phyloP scores from a whole-genome alignment of 768 basidiomycete species.

The Suillus americanus region DNA sequence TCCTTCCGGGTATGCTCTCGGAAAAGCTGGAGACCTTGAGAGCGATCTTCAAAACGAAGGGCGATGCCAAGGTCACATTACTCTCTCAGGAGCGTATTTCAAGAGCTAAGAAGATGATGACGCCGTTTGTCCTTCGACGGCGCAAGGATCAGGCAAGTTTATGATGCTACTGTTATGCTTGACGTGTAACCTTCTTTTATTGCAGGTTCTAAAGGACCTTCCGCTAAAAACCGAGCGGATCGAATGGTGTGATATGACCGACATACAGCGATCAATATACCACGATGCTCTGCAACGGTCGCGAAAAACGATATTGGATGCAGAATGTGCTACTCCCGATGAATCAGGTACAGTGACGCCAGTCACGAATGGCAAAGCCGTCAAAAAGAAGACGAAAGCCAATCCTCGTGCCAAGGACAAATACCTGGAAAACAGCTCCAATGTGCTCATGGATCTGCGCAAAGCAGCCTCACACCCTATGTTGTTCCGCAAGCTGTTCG shows the following conservation, averaged over 20 bases:
- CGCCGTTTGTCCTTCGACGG: conserved; percentile 95
- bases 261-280: conserved; percentile 81
- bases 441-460: conserved; percentile 96
- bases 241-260: conserved; percentile 93
- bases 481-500: conserved; percentile 86
- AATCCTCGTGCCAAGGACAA: conserved; percentile 58
- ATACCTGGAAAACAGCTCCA: conserved; percentile 81
- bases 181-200: conserved; percentile 5
- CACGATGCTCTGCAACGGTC: conserved; percentile 82
- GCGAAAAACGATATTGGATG: conserved; percentile 72
- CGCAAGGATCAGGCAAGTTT: conserved; percentile 83
- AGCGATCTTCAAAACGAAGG: conserved; percentile 95
- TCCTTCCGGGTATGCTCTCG: conserved; percentile 87
- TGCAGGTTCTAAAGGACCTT: conserved; percentile 85
- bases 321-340: conserved; percentile 22
- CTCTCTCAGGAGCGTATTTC: conserved; percentile 93
- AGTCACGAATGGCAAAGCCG: conserved; percentile 23
- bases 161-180: not conserved
- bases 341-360: conserved; percentile 34
- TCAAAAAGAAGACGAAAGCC: conserved; percentile 31
- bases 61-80: conserved; percentile 84
- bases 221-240: conserved; percentile 92
- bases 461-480: conserved; percentile 97
- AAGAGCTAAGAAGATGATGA: conserved; percentile 98
- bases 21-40: conserved; percentile 76